Evolutionary conservation across 768 basidiomycete species (phyloP).

Genomic region (Boletus bicolor): DNA sequence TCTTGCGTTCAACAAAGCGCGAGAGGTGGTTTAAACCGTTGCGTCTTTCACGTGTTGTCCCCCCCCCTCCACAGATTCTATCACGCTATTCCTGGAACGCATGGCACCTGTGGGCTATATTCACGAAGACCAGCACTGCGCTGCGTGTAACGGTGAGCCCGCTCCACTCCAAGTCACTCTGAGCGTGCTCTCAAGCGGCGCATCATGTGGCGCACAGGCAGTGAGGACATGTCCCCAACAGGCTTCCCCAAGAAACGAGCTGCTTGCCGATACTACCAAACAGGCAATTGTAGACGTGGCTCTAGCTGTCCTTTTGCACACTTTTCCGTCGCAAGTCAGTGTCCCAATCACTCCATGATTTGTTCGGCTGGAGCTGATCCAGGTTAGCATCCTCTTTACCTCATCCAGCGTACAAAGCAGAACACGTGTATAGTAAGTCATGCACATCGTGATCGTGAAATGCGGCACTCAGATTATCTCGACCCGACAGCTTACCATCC

Average conservation of each 20-base stretch:
- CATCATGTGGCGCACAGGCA: constrained; percentile 12
- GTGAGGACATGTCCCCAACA: constrained; percentile 1
- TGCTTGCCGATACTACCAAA: constrained; percentile 26
- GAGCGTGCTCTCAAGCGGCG: background rate
- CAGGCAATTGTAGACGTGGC: constrained; percentile 28
- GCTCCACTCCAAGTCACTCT: background rate
- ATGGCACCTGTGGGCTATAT: constrained; percentile 9
- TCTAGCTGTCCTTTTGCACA: constrained; percentile 27
- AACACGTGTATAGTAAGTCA: constrained; percentile 20
- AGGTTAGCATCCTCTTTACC: constrained; percentile 7
- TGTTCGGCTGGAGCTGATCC: constrained; percentile 10
- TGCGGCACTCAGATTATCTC: constrained; percentile 1
- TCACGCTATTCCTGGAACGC: constrained; percentile 5
- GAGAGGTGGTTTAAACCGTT: constrained; percentile 13
- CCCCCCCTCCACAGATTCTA: background rate
- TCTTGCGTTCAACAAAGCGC: constrained; percentile 35
- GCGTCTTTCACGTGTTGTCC: background rate
- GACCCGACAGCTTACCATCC: constrained; percentile 18
- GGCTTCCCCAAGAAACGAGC: constrained; percentile 7
- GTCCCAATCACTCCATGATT: background rate
- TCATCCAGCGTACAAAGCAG: constrained; percentile 13
- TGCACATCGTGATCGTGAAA: background rate
- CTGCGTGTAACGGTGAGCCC: constrained; percentile 17
- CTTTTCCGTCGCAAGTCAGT: constrained; percentile 14
- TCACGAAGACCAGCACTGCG: constrained; percentile 13